phyloP scores from a whole-genome alignment of 257 asterid genomes.

The Buddleja alternifolia region DNA sequence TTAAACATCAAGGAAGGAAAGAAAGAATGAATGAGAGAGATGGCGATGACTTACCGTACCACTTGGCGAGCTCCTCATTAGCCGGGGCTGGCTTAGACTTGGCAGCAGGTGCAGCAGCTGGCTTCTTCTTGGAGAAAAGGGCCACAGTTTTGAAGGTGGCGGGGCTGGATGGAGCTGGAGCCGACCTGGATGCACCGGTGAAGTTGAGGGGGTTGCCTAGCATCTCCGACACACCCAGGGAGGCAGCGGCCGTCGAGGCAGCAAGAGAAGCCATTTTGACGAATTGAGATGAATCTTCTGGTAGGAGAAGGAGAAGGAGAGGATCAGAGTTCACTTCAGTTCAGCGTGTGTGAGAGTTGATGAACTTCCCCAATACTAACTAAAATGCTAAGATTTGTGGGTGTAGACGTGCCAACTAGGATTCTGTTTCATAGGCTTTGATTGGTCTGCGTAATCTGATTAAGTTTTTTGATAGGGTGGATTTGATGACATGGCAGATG shows the following conservation, averaged over 20 bases:
- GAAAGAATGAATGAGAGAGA: neutral
- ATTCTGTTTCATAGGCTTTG: constrained; percentile 21
- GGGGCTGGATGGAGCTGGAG: constrained; percentile 59
- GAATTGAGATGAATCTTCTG: neutral
- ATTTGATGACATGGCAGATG: constrained; percentile 47
- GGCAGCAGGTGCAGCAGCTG: constrained; percentile 50
- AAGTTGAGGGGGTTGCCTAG: constrained; percentile 68
- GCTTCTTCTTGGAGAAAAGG: constrained; percentile 75
- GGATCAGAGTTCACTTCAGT: neutral
- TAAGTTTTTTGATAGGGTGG: constrained; percentile 48
- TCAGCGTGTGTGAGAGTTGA: no score
- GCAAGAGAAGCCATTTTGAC: constrained; percentile 69
- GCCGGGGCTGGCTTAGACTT: constrained; percentile 63
- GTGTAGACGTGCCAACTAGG: constrained; percentile 59
- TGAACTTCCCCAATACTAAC: constrained; percentile 22
- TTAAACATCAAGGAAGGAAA: neutral
- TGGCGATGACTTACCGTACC: constrained; percentile 77
- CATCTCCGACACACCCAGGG: constrained; percentile 77
- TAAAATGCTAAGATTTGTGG: constrained; percentile 66
- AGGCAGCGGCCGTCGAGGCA: constrained; percentile 55
- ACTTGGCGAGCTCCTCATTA: constrained; percentile 95
- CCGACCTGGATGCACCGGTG: constrained; percentile 52
- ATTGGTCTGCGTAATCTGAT: constrained; percentile 62
- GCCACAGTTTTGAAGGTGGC: constrained; percentile 77
- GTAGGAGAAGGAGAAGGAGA: neutral